phyloP scores from a whole-genome alignment of 805 yeast species.

The Danielozyma ontarioensis region DNA sequence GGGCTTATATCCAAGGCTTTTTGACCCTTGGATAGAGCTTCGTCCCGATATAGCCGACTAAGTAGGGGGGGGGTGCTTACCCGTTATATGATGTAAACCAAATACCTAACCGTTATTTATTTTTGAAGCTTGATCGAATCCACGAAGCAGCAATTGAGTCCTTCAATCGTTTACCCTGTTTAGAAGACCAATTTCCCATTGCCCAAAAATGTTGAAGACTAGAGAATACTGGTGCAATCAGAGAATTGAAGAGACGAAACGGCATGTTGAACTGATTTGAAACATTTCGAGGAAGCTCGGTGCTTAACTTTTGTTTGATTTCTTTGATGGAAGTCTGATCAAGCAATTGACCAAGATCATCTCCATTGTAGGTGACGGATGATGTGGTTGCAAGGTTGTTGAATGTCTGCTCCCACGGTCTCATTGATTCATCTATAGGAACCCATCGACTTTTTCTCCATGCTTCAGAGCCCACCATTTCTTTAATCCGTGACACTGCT shows the following conservation, averaged over 20 bases:
- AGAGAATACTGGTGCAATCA: conserved; percentile 18
- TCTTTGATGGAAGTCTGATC: conserved; percentile 7
- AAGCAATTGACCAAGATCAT: conserved; percentile 4
- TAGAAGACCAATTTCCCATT: conserved; percentile 52
- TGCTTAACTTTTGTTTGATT: conserved; percentile 5
- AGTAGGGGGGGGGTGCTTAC: too few species aligned
- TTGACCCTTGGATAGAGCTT: too few species aligned
- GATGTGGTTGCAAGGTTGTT: neutral
- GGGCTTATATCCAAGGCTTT: too few species aligned
- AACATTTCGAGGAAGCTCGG: conserved; percentile 19
- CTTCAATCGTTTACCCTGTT: conserved; percentile 42
- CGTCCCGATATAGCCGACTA: too few species aligned
- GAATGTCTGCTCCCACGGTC: conserved; percentile 50
- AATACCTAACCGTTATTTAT: too few species aligned
- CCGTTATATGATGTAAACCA: too few species aligned
- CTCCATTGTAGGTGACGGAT: neutral
- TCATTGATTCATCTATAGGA: conserved; percentile 45
- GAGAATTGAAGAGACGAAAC: conserved; percentile 16
- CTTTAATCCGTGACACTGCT: conserved; percentile 61
- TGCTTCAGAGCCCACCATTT: conserved; percentile 47
- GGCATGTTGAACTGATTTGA: conserved; percentile 15
- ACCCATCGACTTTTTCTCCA: conserved; percentile 55
- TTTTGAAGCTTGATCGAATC: too few species aligned
- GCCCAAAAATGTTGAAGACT: conserved; percentile 56
- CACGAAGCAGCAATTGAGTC: conserved; percentile 54